phyloP scores from a whole-genome alignment of 352 stramenopile genomes.

The Proteromonas lacertae region DNA sequence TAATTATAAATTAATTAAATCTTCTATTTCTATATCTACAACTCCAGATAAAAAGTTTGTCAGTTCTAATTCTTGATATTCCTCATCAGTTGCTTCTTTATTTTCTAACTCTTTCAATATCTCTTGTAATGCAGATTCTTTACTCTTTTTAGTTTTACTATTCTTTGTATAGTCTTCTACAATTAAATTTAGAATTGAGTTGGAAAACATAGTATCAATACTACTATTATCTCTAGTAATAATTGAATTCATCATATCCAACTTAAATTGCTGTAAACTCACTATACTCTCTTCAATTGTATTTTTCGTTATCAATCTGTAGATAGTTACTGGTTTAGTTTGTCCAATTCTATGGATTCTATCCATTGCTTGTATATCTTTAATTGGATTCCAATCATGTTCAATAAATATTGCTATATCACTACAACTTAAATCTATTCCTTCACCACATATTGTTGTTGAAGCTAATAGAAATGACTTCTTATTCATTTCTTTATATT shows the following conservation, averaged over 20 bases:
- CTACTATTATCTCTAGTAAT: not conserved
- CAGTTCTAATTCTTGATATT: too few species aligned
- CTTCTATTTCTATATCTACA: too few species aligned
- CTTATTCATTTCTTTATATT: slow-evolving; percentile 54
- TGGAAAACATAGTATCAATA: not conserved
- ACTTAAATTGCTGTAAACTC: slow-evolving; percentile 20
- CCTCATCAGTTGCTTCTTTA: too few species aligned
- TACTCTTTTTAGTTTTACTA: too few species aligned
- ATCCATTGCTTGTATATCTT: slow-evolving; percentile 42
- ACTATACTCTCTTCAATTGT: slow-evolving; percentile 72
- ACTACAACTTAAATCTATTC: slow-evolving; percentile 72
- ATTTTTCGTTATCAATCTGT: slow-evolving; percentile 55
- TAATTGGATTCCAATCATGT: slow-evolving; percentile 83
- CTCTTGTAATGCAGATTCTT: too few species aligned
- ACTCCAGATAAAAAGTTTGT: too few species aligned
- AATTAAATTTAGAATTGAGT: slow-evolving; percentile 15
- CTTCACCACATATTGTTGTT: slow-evolving; percentile 61
- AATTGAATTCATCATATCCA: not conserved
- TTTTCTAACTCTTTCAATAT: too few species aligned
- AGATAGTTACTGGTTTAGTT: slow-evolving; percentile 23
- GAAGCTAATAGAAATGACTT: slow-evolving; percentile 77
- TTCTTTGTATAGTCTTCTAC: slow-evolving; percentile 8
- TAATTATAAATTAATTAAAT: too few species aligned
- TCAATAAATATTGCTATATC: slow-evolving; percentile 91
- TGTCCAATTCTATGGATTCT: slow-evolving; percentile 23